Conservation (phyloP, 345 rosid species). For the Eucalyptus microcorys region DNA sequence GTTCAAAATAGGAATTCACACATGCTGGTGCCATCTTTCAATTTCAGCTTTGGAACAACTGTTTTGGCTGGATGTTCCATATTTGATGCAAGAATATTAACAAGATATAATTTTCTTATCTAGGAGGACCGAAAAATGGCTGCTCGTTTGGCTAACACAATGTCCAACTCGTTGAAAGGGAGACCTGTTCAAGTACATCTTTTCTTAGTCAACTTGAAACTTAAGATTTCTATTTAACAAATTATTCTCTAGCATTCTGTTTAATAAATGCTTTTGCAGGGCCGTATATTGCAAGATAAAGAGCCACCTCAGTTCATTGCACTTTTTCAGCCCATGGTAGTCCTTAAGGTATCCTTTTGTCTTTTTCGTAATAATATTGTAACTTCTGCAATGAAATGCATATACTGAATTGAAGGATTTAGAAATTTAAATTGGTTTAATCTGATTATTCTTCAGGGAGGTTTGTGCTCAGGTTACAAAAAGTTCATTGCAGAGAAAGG, state of each 20-base stretch:
- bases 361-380: neutral
- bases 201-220: neutral
- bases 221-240: neutral
- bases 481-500: conserved; percentile 50
- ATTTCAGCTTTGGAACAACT: neutral
- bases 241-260: neutral
- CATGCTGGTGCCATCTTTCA: neutral
- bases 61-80: neutral
- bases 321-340: conserved; percentile 82
- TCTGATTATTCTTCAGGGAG: conserved; percentile 45
- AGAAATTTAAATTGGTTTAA: neutral
- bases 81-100: neutral
- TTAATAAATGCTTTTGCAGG: conserved; percentile 31
- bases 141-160: conserved; percentile 54
- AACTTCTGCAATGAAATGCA: neutral
- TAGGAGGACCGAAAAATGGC: conserved; percentile 92
- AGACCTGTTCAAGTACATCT: conserved; percentile 81
- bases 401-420: neutral
- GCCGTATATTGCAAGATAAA: conserved; percentile 77
- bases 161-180: conserved; percentile 82
- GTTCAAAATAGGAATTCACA: neutral
- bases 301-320: conserved; percentile 96
- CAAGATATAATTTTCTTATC: neutral
- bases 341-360: conserved; percentile 60
- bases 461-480: conserved; percentile 89